Evolutionary conservation across 495 filamentous ascomycete genomes (phyloP), one percentile per base, ranked within the genome.

Genomic region (Penicillium roqueforti): DNA sequence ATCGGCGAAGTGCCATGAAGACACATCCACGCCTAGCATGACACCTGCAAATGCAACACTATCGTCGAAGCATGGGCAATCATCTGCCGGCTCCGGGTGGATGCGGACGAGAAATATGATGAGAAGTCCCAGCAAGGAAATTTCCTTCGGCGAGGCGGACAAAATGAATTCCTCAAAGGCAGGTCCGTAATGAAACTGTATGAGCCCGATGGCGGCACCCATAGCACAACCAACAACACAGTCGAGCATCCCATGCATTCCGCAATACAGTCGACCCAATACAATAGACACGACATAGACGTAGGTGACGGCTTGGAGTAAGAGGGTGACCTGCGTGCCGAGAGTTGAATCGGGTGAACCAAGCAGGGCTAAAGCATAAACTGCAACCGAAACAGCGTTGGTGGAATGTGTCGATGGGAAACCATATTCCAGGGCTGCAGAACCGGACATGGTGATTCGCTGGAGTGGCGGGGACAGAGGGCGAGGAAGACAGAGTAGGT

Each of bases 61-160:
- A 72, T 98, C 93, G 67, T 98, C 93, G 66, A 95, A 98, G 65
- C 93, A 98, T 14, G 93, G 93, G 61, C 93, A 98, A 66, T 96
- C 87, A 68, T 98, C 93, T 0, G 91, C 93, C 2, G 93, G 93
- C 59, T 98, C 93, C 2, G 93, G 93, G 68, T 98, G 92, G 18
- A 96, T 82, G 42, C 93, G 83, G 29, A 97, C 87, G 23, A 96
- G 71, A 26, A 86, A 66, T 26, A 93, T 70, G 25, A 95, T 84
- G 3, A 84, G 59, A 14, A 91, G 57, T 3, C 85, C 76, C 18
- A 87, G 68, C 14, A 83, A 63, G 9, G 84, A 62, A 0, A 88
- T 80, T 14, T 82, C 81, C 16, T 72, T 65, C 47, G 77, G 80
- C 10, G 71, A 72, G 0, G 68, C 70, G 10, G 66, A 67, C 22